Evolutionary conservation across 176 grass and related monocot species (phyloP).

Genomic region (Canna indica): DNA sequence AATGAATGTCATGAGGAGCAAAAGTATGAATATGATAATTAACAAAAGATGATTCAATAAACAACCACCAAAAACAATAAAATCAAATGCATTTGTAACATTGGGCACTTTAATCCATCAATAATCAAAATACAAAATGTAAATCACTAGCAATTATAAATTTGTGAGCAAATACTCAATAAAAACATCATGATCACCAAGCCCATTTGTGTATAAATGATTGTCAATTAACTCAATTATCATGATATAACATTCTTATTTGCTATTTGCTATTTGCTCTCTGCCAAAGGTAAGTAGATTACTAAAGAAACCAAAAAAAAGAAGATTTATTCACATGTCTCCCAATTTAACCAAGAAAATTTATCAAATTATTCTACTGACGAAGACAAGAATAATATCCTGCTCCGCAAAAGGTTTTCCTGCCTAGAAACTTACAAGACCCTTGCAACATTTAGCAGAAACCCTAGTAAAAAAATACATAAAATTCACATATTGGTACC

Average conservation of each 20-base stretch:
- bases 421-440: neutral
- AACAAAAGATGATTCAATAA: neutral
- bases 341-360: constrained; percentile 4
- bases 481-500: neutral
- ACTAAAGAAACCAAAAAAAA: neutral
- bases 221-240: neutral
- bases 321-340: neutral
- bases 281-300: neutral
- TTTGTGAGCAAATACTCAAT: neutral
- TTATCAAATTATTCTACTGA: constrained; percentile 1
- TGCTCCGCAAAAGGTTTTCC: neutral
- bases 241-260: neutral
- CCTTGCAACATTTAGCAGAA: neutral
- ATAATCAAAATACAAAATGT: neutral
- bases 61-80: neutral
- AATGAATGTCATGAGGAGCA: neutral
- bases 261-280: neutral
- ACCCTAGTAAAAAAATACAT: neutral
- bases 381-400: neutral
- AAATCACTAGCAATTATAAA: neutral
- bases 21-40: neutral
- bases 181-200: neutral
- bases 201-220: neutral
- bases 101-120: neutral
- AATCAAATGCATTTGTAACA: neutral